phyloP scores from a whole-genome alignment of 2,329 filamentous ascomycete species.

The Phaeomoniella chlamydospora region DNA sequence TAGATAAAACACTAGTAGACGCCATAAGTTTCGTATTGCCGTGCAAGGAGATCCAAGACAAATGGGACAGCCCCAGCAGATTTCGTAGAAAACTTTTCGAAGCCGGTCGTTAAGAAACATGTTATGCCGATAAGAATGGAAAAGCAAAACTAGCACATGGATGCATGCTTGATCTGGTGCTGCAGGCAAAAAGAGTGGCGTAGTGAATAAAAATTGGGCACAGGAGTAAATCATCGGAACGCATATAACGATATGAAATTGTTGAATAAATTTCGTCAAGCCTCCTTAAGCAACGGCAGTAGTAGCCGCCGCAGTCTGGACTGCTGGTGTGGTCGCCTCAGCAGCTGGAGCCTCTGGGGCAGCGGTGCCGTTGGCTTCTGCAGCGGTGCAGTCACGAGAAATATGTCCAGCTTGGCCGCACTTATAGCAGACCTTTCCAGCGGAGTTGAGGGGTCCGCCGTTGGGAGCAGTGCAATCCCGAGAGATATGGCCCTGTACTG shows the following conservation, averaged over 20 bases:
- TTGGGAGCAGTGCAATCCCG: slow-evolving; percentile 94
- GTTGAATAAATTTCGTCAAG: no score
- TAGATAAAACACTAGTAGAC: slow-evolving; percentile 2
- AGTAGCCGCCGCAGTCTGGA: slow-evolving; percentile 11
- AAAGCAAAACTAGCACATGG: slow-evolving; percentile 1
- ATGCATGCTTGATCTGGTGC: not conserved
- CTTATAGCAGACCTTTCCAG: slow-evolving; percentile 97
- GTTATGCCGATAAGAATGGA: not conserved
- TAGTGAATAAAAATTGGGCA: not conserved
- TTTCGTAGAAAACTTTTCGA: not conserved
- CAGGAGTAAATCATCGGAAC: no score
- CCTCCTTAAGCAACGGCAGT: slow-evolving; percentile 31
- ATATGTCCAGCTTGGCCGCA: slow-evolving; percentile 94
- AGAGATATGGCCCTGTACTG: slow-evolving; percentile 63
- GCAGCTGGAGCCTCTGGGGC: slow-evolving; percentile 20
- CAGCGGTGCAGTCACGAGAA: slow-evolving; percentile 85
- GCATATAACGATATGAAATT: no score
- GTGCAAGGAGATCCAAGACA: slow-evolving; percentile 3
- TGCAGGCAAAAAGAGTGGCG: slow-evolving; percentile 2
- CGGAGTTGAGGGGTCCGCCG: slow-evolving; percentile 86
- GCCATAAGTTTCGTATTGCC: slow-evolving; percentile 2
- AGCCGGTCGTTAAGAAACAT: not conserved
- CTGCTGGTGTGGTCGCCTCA: slow-evolving; percentile 15
- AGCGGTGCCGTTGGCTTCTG: slow-evolving; percentile 31
- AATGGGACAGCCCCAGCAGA: slow-evolving; percentile 3